Evolutionary conservation across 1,284 basidiomycete genomes (phyloP).

Genomic region (Sanghuangporus weigelae): DNA sequence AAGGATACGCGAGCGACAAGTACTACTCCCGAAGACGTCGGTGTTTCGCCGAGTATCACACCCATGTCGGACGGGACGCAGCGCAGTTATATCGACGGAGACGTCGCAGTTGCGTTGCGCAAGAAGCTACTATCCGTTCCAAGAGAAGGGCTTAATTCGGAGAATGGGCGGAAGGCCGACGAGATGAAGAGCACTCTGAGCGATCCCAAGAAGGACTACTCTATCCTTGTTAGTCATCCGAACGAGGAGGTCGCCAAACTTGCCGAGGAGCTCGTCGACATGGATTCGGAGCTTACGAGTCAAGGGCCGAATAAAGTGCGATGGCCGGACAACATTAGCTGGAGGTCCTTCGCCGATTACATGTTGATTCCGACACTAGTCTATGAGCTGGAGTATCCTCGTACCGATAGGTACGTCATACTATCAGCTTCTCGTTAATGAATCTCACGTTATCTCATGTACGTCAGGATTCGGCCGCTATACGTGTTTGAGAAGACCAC

Average conservation of each 20-base stretch:
- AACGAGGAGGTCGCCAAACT: constrained; percentile 62
- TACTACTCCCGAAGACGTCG: constrained; percentile 24
- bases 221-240: constrained; percentile 73
- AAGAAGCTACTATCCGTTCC: constrained; percentile 42
- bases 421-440: not conserved
- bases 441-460: not conserved
- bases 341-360: constrained; percentile 84
- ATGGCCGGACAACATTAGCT: constrained; percentile 86
- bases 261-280: constrained; percentile 73
- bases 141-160: constrained; percentile 22
- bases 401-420: constrained; percentile 62
- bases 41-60: constrained; percentile 25
- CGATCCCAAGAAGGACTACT: constrained; percentile 30
- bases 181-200: not conserved
- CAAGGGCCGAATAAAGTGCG: constrained; percentile 59
- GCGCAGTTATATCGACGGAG: constrained; percentile 45
- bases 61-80: constrained; percentile 38
- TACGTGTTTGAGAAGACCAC: constrained; percentile 95
- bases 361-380: constrained; percentile 90
- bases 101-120: constrained; percentile 46
- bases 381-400: constrained; percentile 94
- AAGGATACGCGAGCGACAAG: constrained; percentile 27
- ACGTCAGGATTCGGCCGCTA: constrained; percentile 74
- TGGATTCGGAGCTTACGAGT: constrained; percentile 74
- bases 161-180: not conserved